Percentiles rank a stretch among this genome's conserved stretches.
These are phyloP conservation scores for Phialocephala subalpina DNA, from an alignment of 2,329 filamentous ascomycete genomes.

Conservation along the genomic window DNA sequence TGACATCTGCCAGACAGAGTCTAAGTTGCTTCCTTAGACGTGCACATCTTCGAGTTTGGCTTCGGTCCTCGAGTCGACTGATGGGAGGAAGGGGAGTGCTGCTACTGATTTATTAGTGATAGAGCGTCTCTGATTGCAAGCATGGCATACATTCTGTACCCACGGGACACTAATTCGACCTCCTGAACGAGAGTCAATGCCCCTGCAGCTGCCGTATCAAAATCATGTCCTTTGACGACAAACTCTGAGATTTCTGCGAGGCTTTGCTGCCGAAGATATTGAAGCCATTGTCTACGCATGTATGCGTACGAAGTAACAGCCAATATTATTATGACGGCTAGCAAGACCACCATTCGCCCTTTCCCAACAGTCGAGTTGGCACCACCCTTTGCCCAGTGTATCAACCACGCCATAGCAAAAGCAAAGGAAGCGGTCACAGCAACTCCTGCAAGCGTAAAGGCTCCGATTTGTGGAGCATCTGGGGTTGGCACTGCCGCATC, in stretches of 20 bases:
- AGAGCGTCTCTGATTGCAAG: background rate
- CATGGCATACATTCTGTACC: conserved; percentile 77
- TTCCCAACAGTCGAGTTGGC: conserved; percentile 61
- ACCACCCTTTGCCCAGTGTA: conserved; percentile 73
- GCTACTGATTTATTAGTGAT: conserved; percentile 53
- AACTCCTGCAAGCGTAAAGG: conserved; percentile 70
- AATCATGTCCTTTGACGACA: conserved; percentile 78
- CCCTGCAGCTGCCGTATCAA: conserved; percentile 79
- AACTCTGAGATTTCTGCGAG: conserved; percentile 74
- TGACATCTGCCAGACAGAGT: conserved; percentile 71
- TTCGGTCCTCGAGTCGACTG: conserved; percentile 85
- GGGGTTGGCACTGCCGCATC: conserved; percentile 29
- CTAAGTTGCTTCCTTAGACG: conserved; percentile 81
- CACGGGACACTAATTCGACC: conserved; percentile 92
- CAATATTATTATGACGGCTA: conserved; percentile 59
- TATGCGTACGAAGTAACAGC: conserved; percentile 71
- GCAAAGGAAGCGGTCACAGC: conserved; percentile 68
- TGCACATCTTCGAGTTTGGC: conserved; percentile 79
- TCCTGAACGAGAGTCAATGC: conserved; percentile 88
- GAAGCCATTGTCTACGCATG: conserved; percentile 81
- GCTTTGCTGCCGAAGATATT: conserved; percentile 78
- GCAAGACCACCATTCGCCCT: conserved; percentile 58
- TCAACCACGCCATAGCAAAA: conserved; percentile 64
- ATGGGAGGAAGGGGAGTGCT: conserved; percentile 92
- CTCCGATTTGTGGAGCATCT: conserved; percentile 42